phyloP scores from a whole-genome alignment of 345 rosid species.

The Kernera saxatilis region DNA sequence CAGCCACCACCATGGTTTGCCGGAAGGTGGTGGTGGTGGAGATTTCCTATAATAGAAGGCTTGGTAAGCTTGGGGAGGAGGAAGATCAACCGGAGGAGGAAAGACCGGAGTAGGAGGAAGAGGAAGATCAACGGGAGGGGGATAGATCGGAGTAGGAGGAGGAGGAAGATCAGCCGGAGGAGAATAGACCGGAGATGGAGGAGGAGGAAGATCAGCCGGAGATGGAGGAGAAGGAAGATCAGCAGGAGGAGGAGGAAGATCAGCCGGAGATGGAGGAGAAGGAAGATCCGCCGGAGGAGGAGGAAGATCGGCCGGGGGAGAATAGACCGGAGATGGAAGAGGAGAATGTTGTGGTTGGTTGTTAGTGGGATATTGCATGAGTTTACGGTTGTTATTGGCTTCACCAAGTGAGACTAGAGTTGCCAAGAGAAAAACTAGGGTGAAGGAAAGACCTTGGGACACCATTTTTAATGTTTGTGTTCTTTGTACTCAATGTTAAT shows the following conservation, averaged over 20 bases:
- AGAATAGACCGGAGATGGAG: slow-evolving; percentile 1
- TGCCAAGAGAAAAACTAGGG: slow-evolving; percentile 1
- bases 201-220: neutral
- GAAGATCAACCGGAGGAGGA: neutral
- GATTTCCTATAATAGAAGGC: slow-evolving; percentile 25
- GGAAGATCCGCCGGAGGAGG: slow-evolving; percentile 11
- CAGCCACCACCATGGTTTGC: slow-evolving; percentile 27
- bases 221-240: neutral
- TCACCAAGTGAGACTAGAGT: slow-evolving; percentile 1
- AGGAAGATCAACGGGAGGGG: slow-evolving; percentile 7
- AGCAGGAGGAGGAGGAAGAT: neutral
- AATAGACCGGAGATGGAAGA: slow-evolving; percentile 1
- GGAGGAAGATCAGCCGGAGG: neutral
- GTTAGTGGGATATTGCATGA: neutral
- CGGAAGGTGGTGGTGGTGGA: slow-evolving; percentile 27
- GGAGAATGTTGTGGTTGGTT: slow-evolving; percentile 9
- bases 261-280: slow-evolving; percentile 1
- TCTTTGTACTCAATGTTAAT: slow-evolving; percentile 6
- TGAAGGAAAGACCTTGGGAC: neutral
- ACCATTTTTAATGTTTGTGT: slow-evolving; percentile 17
- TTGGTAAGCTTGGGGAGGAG: slow-evolving; percentile 19
- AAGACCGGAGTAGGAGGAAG: neutral
- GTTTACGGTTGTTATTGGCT: slow-evolving; percentile 22
- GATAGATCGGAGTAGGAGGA: neutral
- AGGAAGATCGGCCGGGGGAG: neutral